Evolutionary conservation across 169 alveolate genomes (phyloP), one percentile per base, ranked within the genome.

Genomic region (Miamiensis avidus): DNA sequence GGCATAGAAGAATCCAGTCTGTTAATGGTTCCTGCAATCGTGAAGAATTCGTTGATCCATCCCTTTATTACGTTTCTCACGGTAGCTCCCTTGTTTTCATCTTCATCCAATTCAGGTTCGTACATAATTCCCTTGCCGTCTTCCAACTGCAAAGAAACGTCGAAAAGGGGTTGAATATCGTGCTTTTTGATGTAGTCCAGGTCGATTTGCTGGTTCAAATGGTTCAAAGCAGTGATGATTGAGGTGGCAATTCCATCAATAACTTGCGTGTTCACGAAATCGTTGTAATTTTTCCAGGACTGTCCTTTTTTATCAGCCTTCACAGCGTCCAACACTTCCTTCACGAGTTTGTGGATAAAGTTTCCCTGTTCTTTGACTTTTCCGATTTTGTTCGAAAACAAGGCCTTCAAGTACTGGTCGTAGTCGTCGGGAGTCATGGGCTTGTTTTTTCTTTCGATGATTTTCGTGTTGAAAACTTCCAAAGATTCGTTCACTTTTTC

Each of bases 171-270:
- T 75, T 95, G 95, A 77, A 94, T 91, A 30, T 96, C 95, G 30
- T 89, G 89, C 81, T 92, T 93, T 64, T 94, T 94, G 31, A 94
- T 95, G 84, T 89, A 88, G 20, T 91, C 93, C 6, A 98, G 98
- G 76, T 95, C 97, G 77, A 97, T 85, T 32, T 93, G 90, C 78
- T 97, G 97, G 84, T 96, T 89, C 74, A 98, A 91, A 83, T 97
- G 96, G 82, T 83, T 89, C 74, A 97, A 85, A 30, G 97, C 95
- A 32, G 91, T 90, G 33, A 90, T 92, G 27, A 97, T 96, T 31
- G 96, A 95, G 32, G 95, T 89, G 30, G 95, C 95, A 34, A 96
- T 89, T 76, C 99, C 99, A 82, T 98, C 98, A 78, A 97, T 93
- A 34, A 97, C 97, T 6, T 95, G 84, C 32, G 91, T 92, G 88